Evolutionary conservation across 2,329 filamentous ascomycete genomes (phyloP), one percentile per base, ranked within the genome.

Genomic region (Microdochium paspali): DNA sequence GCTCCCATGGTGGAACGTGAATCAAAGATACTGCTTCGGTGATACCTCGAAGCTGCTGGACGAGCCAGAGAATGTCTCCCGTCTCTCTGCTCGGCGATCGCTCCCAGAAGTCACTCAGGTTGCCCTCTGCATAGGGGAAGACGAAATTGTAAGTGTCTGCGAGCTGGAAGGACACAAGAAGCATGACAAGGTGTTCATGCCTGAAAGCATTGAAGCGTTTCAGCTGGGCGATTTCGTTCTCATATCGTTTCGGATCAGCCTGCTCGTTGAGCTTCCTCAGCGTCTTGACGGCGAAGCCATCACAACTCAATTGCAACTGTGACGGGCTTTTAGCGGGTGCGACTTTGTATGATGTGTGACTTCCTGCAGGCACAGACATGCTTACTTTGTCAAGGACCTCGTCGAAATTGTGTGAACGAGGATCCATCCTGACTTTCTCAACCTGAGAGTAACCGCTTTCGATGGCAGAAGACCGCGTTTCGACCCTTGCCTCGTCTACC

Each of bases 121-220:
- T 52, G 18, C 52, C 53, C 20, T 56, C 48, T 5, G 60, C 60
- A 20, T 51, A 57, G 2, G 58, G 59, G 43, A 61, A 62, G 3
- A 62, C 31, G 44, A 62, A 53, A 46, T 50, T 51, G 24, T 51
- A 55, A 10, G 49, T 23, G 3, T 48, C 35, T 2, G 48, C 44
- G 13, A 52, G 42, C 15, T 46, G 52, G 46, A 52, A 61, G 1
- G 55, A 52, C 1, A 47, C 48, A 7, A 58, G 43, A 1, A 60
- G 50, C 12, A 50, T 54, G 4, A 60, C 51, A 18, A 63, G 49
- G 45, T 63, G 56, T 9, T 23, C 21, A 24, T 59, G 47, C 2
- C 48, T 45, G 4, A 7, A 2, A 18, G 47, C 46, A 10, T 48
- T 26, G 18, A 53, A 53, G 7, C 25, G 47, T 43, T 47, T 45